Conservation (phyloP, 2,329 filamentous ascomycete species). For the Epicoccum sorghinum region DNA sequence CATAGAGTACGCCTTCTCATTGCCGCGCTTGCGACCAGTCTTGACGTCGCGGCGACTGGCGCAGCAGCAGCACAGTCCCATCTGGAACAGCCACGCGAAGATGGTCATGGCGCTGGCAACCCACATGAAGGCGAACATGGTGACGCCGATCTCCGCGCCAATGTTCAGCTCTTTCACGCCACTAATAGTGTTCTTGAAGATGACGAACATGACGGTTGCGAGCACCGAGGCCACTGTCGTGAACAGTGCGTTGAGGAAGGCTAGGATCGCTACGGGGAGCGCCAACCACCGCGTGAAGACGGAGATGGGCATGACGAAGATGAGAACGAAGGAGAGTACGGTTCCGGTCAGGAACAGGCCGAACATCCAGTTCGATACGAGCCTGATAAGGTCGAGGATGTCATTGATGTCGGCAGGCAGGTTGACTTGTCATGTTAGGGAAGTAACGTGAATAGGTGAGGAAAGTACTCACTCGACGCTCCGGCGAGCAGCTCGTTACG, state of each 20-base stretch:
- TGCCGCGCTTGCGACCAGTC: constrained; percentile 55
- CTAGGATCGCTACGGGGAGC: constrained; percentile 70
- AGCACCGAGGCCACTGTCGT: constrained; percentile 74
- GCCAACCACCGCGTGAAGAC: constrained; percentile 62
- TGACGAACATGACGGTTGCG: constrained; percentile 82
- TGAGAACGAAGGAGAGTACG: constrained; percentile 72
- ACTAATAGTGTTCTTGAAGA: constrained; percentile 78
- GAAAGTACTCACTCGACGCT: constrained; percentile 66
- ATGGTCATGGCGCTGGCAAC: constrained; percentile 71
- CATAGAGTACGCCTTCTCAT: constrained; percentile 41
- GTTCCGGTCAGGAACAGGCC: constrained; percentile 78
- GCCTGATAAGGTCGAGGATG: constrained; percentile 74
- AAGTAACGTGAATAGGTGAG: too few relatives aligned
- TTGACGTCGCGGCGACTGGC: constrained; percentile 61
- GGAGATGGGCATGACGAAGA: constrained; percentile 66
- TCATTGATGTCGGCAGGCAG: constrained; percentile 75
- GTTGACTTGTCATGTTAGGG: constrained; percentile 58
- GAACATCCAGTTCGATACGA: constrained; percentile 86
- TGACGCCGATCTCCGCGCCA: constrained; percentile 67
- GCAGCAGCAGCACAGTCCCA: constrained; percentile 80
- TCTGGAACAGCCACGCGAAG: constrained; percentile 73
- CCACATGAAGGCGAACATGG: constrained; percentile 93
- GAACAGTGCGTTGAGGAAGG: constrained; percentile 70
- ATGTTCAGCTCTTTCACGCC: constrained; percentile 78
- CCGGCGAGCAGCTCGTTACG: constrained; percentile 79